Percentiles rank a stretch among this genome's conserved stretches.
phyloP scores from a whole-genome alignment of 2,329 filamentous ascomycete genomes.

The Aspergillus versicolor region DNA sequence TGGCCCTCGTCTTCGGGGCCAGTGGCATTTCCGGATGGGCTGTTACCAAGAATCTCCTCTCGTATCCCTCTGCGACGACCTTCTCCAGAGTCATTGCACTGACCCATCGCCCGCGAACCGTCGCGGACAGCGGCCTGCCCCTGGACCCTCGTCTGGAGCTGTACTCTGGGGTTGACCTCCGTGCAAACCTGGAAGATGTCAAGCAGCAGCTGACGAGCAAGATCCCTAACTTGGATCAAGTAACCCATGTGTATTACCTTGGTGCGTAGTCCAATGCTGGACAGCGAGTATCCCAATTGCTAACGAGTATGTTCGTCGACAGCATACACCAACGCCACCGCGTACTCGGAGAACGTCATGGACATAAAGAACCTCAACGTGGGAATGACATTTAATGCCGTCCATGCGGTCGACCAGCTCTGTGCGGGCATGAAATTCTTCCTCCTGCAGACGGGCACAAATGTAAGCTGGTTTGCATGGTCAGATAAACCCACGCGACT shows the following conservation, averaged over 20 bases:
- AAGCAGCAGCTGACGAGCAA: conserved; percentile 28
- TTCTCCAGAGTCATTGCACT: too few relatives aligned
- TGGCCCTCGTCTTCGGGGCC: too few relatives aligned
- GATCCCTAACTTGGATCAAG: conserved; percentile 36
- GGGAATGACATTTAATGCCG: conserved; percentile 40
- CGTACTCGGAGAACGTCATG: conserved; percentile 39
- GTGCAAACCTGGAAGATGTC: too few relatives aligned
- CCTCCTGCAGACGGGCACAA: conserved; percentile 44
- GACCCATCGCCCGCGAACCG: too few relatives aligned
- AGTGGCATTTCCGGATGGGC: too few relatives aligned
- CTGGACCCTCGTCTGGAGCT: too few relatives aligned
- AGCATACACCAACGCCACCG: conserved; percentile 24
- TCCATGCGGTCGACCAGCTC: conserved; percentile 39
- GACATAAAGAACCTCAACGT: conserved; percentile 39
- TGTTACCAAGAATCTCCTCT: too few relatives aligned
- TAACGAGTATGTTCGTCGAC: neutral
- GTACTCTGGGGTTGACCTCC: too few relatives aligned
- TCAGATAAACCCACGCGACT: conserved; percentile 21
- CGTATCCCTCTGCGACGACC: too few relatives aligned
- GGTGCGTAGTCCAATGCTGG: conserved; percentile 22
- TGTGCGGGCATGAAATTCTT: conserved; percentile 41
- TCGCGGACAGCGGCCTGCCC: too few relatives aligned
- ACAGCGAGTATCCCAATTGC: too few relatives aligned
- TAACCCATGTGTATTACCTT: conserved; percentile 48
- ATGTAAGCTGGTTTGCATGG: conserved; percentile 22